These are phyloP conservation scores for Ganoderma sinense DNA, from an alignment of 1,284 basidiomycete species.

Conservation along the genomic window DNA sequence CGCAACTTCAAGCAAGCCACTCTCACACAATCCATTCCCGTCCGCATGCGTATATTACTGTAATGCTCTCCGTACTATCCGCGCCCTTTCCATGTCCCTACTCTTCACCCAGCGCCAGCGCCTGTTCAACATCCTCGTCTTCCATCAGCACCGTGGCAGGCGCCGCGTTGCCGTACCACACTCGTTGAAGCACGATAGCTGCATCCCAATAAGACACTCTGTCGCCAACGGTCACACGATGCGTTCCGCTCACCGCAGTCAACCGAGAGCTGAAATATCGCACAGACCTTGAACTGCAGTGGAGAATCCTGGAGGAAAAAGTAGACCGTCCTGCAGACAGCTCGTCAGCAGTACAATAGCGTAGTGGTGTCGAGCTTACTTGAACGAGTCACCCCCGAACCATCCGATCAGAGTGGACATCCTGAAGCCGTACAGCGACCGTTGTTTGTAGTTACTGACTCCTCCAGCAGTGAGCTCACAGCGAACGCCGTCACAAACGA, in stretches of 20 bases:
- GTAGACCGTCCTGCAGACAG: slow-evolving; percentile 66
- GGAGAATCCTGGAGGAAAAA: slow-evolving; percentile 78
- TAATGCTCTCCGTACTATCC: neutral
- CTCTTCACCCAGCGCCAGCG: slow-evolving; percentile 66
- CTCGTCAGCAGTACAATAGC: neutral
- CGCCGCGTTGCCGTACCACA: slow-evolving; percentile 72
- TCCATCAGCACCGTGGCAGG: slow-evolving; percentile 59
- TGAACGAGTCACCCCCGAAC: slow-evolving; percentile 84
- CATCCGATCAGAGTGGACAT: slow-evolving; percentile 84
- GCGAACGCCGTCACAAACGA: slow-evolving; percentile 25
- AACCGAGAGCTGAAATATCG: slow-evolving; percentile 81
- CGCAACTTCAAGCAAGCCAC: too few species aligned
- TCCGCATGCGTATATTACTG: neutral
- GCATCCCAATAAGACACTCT: slow-evolving; percentile 2
- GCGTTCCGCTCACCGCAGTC: slow-evolving; percentile 65
- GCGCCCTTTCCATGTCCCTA: slow-evolving; percentile 37
- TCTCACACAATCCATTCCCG: neutral
- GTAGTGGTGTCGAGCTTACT: slow-evolving; percentile 54
- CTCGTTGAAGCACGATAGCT: slow-evolving; percentile 77
- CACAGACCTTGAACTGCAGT: slow-evolving; percentile 82
- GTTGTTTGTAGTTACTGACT: slow-evolving; percentile 74
- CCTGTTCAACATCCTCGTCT: slow-evolving; percentile 78
- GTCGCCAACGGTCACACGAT: neutral
- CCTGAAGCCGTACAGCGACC: slow-evolving; percentile 85
- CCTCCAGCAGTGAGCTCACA: neutral